Base-by-base conservation (phyloP, 1,284 basidiomycete genomes). In the Xanthoconium separans region DNA sequence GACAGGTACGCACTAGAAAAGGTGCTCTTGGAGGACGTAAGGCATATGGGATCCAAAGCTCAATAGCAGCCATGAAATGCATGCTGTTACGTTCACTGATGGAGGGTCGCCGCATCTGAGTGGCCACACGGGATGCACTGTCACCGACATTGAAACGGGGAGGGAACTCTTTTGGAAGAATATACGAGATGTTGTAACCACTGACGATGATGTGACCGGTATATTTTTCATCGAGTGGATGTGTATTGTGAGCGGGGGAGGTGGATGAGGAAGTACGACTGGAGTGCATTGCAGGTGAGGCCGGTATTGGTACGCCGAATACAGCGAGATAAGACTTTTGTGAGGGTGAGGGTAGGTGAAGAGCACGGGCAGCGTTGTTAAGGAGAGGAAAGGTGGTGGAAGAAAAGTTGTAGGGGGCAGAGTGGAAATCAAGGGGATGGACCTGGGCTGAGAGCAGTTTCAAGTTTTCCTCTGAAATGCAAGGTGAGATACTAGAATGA, bases 31-130 rank as follows among this genome's bases (percentile, higher is more conserved):
- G 85, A 31, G 88, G 88, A 53, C 73, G 77, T 3, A 81, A 82
- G 24, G 81, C 66, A 56, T 81, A 87, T 9, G 88, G 89, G n/a
- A 86, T 78, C 78, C 81, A 83, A 66, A 90, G 76, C 53, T 87
- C 85, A 54, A 91, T 79, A 9, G 83, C 87, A 27, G 85, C 89
- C 84, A 91, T 86, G 65, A 89, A 90, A 50, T 89, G 84, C 40
- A 81, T 73, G 42, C 71, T 74, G 53, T 75, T 79, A 50, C 78
- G 77, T 51, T 87, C 86, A 36, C 75, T 70, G 44, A 87, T 61
- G n/a, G 85, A 87, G 8, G 73, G 60, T 11, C 76, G 65, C 50
- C 85, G 76, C 53, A 78, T 73, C 47, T 65, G 60, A 45, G 73
- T 66, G 22, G 70, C 68, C 41, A 54, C 63, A 33, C 71, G 71